Evolutionary conservation across 1,284 basidiomycete species (phyloP).

Genomic region (Coniophora puteana): DNA sequence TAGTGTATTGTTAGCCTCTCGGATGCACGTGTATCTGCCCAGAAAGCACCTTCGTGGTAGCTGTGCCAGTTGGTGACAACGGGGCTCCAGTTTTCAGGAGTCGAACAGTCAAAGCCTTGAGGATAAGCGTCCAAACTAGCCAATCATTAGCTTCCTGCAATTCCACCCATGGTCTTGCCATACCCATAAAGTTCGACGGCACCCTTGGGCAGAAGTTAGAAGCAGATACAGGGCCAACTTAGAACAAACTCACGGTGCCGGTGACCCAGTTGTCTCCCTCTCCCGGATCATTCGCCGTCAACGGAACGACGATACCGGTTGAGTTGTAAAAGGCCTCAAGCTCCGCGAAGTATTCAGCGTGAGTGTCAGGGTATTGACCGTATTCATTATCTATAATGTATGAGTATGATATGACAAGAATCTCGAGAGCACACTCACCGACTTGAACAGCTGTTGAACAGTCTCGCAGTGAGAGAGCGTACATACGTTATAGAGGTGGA

Average conservation of each 20-base stretch:
- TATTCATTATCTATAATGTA: constrained; percentile 71
- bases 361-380: constrained; percentile 40
- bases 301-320: constrained; percentile 60
- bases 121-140: constrained; percentile 28
- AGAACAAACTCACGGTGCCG: constrained; percentile 39
- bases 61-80: constrained; percentile 24
- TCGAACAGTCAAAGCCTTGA: constrained; percentile 30
- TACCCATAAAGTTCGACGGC: constrained; percentile 55
- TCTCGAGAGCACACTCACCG: constrained; percentile 37
- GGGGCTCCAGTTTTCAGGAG: constrained; percentile 24
- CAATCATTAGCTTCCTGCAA: too few species aligned
- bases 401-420: not conserved
- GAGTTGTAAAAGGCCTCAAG: constrained; percentile 53
- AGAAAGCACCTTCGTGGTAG: constrained; percentile 18
- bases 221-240: not conserved
- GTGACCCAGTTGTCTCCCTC: constrained; percentile 63
- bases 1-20: constrained; percentile 12
- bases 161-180: too few species aligned
- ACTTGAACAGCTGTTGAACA: constrained; percentile 55
- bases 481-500: not conserved
- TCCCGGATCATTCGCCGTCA: constrained; percentile 72
- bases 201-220: constrained; percentile 28
- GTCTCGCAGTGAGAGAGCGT: not conserved
- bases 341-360: constrained; percentile 64
- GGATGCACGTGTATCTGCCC: not conserved